These are phyloP conservation scores for Passalora sequoiae DNA, from an alignment of 2,329 filamentous ascomycete genomes.

Conservation along the genomic window DNA sequence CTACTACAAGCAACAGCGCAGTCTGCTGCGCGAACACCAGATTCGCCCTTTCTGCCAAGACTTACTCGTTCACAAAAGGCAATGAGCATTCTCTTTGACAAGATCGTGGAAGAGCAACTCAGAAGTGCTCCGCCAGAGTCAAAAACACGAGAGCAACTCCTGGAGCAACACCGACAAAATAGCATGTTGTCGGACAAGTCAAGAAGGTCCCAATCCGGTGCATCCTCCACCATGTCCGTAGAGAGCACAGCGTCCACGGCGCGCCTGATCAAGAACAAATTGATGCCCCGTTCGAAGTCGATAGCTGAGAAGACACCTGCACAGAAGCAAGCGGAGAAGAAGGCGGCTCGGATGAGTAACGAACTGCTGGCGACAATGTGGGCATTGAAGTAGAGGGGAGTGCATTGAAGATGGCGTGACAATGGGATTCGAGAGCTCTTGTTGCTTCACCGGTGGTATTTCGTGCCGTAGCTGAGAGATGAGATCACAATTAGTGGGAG, in stretches of 20 bases:
- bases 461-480: too few species aligned
- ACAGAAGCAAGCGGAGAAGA: neutral
- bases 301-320: neutral
- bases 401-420: too few species aligned
- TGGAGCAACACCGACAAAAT: neutral
- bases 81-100: neutral
- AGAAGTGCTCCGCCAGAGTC: neutral
- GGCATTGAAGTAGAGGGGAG: neutral
- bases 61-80: neutral
- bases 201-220: neutral
- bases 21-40: too few species aligned
- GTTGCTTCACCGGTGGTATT: neutral
- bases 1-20: neutral
- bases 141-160: neutral
- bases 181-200: neutral
- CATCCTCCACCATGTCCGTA: neutral
- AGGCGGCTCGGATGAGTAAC: neutral
- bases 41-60: neutral
- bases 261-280: neutral
- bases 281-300: neutral
- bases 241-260: neutral
- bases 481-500: too few species aligned
- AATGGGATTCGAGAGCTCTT: neutral
- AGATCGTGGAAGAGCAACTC: neutral
- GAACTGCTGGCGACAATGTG: neutral